Evolutionary conservation across 371 early-diverging fungal species (phyloP), one percentile per base, ranked within the genome.

Genomic region (Mortierella sp.): DNA sequence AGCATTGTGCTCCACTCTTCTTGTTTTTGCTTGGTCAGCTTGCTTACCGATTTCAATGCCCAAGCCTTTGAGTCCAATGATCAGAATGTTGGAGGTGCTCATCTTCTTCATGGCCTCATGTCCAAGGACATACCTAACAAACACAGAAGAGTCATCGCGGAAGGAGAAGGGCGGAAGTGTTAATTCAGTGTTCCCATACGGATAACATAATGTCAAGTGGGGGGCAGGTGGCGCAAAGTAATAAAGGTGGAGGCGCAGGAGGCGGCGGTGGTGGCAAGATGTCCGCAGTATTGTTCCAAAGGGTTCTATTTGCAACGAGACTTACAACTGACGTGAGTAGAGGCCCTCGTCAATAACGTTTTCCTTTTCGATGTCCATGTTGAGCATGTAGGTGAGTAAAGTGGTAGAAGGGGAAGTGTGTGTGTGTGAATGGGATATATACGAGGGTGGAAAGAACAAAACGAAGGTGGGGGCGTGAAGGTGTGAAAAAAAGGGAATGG

Each of bases 31-130:
- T 19, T 61, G 31, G 28, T 11, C 16, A 11, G 26, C 44, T 26
- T 59, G 46, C 87, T 73, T 91, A 96, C 96, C 98, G 79, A 99
- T 97, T 91, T 99, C 99, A 69, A 98, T 96, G 76, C 99, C 99
- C 78, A 99, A 94, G 59, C 99, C 99, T 84, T 96, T 96, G 69
- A 99, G 88, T 19, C 99, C 99, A 54, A 99, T 91, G 72, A 99
- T 95, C 53, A 99, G 93, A 31, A 99, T 98, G 89, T 98, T 97
- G 74, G 98, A 97, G 69, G 90, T 89, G 88, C 97, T 94, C 99
- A 99, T 99, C 90, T 97, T 98, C 83, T 96, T 93, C 99, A 99
- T 99, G 77, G 99, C 99, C 77, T 99, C 99, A 88, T 97, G 98
- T 43, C 99, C 99, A 76, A 99, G 94, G 26, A 99, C 99, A 87